phyloP scores from a whole-genome alignment of 345 rosid genomes.

The Aquilaria malaccensis region DNA sequence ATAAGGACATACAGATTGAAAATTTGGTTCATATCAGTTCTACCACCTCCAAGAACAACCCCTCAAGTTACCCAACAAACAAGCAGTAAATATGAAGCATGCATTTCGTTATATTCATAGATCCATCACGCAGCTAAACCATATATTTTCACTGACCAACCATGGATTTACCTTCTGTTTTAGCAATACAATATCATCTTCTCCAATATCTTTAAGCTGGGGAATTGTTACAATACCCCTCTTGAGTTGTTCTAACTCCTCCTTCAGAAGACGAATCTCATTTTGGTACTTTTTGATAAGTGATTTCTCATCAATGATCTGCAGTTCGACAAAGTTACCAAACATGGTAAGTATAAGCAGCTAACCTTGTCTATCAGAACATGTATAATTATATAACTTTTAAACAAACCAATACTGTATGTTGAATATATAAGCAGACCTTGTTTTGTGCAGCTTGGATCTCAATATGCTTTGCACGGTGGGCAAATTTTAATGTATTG shows the following conservation, averaged over 20 bases:
- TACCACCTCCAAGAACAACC: no score
- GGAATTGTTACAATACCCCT: conserved; percentile 72
- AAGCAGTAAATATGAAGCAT: no score
- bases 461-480: conserved; percentile 98
- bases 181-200: conserved; percentile 76
- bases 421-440: conserved; percentile 27
- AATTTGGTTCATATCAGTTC: no score
- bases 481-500: conserved; percentile 97
- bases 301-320: conserved; percentile 98
- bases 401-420: neutral
- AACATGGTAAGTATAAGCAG: neutral
- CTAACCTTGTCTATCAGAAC: neutral
- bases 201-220: conserved; percentile 49
- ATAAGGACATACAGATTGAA: no score
- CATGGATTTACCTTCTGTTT: conserved; percentile 70
- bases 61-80: no score
- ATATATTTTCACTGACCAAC: no score
- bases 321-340: conserved; percentile 24
- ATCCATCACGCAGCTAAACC: no score
- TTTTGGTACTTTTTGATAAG: conserved; percentile 95
- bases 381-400: conserved; percentile 2
- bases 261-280: conserved; percentile 83
- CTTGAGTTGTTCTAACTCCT: conserved; percentile 91
- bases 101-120: no score
- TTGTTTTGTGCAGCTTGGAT: conserved; percentile 91